Conservation (phyloP, 768 basidiomycete species). For the Tulasnella sp. region DNA sequence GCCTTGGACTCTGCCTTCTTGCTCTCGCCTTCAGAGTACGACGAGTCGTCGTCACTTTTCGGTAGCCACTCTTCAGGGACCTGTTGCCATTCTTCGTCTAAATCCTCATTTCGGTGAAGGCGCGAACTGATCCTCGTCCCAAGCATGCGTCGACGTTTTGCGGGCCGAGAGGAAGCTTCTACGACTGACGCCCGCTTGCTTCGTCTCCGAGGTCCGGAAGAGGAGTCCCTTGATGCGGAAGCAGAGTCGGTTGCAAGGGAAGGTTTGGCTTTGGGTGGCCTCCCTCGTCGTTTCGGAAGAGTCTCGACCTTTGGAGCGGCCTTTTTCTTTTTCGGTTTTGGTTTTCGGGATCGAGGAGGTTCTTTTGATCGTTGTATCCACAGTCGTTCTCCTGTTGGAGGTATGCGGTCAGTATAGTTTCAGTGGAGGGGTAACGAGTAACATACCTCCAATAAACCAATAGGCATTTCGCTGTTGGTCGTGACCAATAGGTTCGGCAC, state of each 20-base stretch:
- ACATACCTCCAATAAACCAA: constrained; percentile 28
- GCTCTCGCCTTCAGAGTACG: constrained; percentile 16
- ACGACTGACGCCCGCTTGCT: constrained; percentile 17
- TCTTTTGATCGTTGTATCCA: constrained; percentile 26
- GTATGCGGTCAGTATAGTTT: neutral
- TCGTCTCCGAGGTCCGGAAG: constrained; percentile 16
- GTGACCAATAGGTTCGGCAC: constrained; percentile 27
- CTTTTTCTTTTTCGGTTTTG: constrained; percentile 20
- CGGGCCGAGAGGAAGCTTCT: neutral
- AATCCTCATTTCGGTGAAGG: constrained; percentile 12
- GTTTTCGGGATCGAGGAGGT: constrained; percentile 19
- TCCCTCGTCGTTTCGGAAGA: constrained; percentile 14
- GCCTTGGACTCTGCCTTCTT: constrained; percentile 3
- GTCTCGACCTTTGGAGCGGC: constrained; percentile 12
- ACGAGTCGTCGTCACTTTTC: constrained; percentile 8
- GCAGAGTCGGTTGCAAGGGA: neutral
- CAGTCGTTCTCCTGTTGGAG: constrained; percentile 17
- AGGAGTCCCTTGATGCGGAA: neutral
- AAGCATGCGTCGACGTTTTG: constrained; percentile 17
- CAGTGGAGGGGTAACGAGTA: neutral
- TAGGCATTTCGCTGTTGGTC: constrained; percentile 27
- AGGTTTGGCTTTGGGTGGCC: constrained; percentile 9
- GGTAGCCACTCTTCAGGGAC: constrained; percentile 27
- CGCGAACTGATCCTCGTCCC: constrained; percentile 21
- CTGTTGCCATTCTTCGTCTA: constrained; percentile 27